Evolutionary conservation across 495 filamentous ascomycete genomes (phyloP), one percentile per base, ranked within the genome.

Genomic region (Neurospora tetrasperma): DNA sequence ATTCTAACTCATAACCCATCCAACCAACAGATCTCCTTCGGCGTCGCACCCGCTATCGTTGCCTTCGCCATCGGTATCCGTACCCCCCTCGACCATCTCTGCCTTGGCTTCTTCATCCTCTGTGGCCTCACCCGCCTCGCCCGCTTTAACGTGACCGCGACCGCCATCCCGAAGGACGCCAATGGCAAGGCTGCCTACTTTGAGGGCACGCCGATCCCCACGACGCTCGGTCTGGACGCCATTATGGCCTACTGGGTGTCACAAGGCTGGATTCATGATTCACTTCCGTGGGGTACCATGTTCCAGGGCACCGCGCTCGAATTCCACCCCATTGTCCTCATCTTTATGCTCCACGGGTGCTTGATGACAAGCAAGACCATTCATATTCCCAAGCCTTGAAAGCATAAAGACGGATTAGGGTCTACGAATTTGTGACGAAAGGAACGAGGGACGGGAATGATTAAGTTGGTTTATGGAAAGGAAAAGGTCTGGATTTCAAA

Each of bases 151-250:
- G 96, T 99, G 59, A 98, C 96, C 2, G 94, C 93, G 11, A 85
- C 89, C 46, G 88, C 88, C 72, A 86, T 99, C 16, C 96, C 96
- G 68, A 98, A 97, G 84, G 96, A 99, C 77, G 90, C 89, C 54
- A 89, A 85, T 9, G 96, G 96, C 68, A 99, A 99, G 84, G 92
- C 91, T 35, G 88, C 90, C 78, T 98, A 97, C 81, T 99, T 99
- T 75, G 94, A 98, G 82, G 96, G 96, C 78, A 96, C 95, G 3
- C 96, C 96, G 20, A 98, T 98, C 79, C 96, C 96, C 4, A 98
- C 92, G 5, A 92, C 91, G 16, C 83, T 98, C 18, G 89, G 85
- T 1, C 90, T 98, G 74, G 93, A 92, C 70, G 86, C 83, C 23
- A 74, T 94, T 14, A 98, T 99, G 96, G 93, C 89, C 9, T 97